Evolutionary conservation across 805 yeast species (phyloP).

Genomic region (Pichia heedii): DNA sequence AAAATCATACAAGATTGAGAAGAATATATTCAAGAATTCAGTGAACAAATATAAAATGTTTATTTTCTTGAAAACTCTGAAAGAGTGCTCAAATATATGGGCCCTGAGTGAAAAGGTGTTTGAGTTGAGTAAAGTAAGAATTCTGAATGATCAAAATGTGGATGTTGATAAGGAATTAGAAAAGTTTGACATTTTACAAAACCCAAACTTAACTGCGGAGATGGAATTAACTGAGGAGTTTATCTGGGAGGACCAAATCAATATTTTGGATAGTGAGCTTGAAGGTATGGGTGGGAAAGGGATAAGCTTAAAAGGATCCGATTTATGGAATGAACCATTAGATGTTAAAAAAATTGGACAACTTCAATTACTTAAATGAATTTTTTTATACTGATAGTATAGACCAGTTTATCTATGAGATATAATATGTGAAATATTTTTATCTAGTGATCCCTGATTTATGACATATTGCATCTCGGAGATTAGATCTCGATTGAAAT

Average conservation of each 20-base stretch:
- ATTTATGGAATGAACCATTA: no score
- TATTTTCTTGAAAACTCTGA: neutral
- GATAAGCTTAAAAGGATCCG: no score
- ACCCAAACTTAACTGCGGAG: neutral
- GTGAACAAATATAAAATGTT: neutral
- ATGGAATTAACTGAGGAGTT: neutral
- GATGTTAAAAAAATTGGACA: no score
- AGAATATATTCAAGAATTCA: neutral
- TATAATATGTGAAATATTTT: no score
- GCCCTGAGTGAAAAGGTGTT: conserved; percentile 1
- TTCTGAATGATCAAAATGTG: neutral
- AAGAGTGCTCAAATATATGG: conserved; percentile 2
- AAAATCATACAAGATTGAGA: neutral
- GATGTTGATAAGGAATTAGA: neutral
- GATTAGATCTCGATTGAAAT: no score
- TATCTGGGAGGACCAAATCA: neutral
- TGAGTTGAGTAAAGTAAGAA: neutral
- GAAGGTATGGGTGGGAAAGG: no score
- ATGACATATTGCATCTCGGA: no score
- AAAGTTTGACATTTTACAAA: neutral
- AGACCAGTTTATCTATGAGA: no score
- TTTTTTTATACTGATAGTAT: no score
- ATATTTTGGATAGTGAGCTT: no score
- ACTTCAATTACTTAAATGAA: no score
- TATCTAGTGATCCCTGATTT: no score